These are phyloP conservation scores for Acacia melanoxylon DNA, from an alignment of 306 rosid species.

Conservation along the genomic window DNA sequence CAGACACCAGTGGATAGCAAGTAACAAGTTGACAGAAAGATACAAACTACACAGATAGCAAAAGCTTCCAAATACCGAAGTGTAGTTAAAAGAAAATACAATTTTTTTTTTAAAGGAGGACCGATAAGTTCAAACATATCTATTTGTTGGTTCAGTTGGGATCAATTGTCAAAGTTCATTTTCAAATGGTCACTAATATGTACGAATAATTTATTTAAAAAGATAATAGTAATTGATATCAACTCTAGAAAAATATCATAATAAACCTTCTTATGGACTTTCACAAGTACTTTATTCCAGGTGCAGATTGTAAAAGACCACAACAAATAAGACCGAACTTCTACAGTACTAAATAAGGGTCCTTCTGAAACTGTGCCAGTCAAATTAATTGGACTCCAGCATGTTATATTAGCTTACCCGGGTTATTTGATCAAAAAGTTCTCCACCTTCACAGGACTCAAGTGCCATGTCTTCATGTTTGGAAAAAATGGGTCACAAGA, in stretches of 20 bases:
- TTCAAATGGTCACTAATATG: background rate
- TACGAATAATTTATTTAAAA: slow-evolving; percentile 13
- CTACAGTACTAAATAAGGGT: slow-evolving; percentile 4
- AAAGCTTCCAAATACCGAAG: slow-evolving; percentile 4
- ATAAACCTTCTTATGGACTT: background rate
- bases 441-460: slow-evolving; percentile 99
- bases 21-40: slow-evolving; percentile 20
- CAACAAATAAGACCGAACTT: slow-evolving; percentile 15
- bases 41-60: background rate
- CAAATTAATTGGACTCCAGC: slow-evolving; percentile 23
- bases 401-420: slow-evolving; percentile 68
- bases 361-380: background rate
- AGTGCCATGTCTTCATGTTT: slow-evolving; percentile 89
- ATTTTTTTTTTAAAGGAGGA: background rate
- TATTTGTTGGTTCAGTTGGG: background rate
- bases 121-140: background rate
- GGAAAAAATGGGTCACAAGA: slow-evolving; percentile 19
- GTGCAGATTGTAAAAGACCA: background rate
- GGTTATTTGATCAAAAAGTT: slow-evolving; percentile 97
- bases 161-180: background rate
- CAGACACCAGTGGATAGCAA: slow-evolving; percentile 28
- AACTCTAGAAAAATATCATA: slow-evolving; percentile 1
- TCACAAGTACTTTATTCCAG: slow-evolving; percentile 2
- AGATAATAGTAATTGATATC: slow-evolving; percentile 3
- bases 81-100: background rate